phyloP scores from a whole-genome alignment of 805 yeast species.

The Schwanniomyces polymorphus region DNA sequence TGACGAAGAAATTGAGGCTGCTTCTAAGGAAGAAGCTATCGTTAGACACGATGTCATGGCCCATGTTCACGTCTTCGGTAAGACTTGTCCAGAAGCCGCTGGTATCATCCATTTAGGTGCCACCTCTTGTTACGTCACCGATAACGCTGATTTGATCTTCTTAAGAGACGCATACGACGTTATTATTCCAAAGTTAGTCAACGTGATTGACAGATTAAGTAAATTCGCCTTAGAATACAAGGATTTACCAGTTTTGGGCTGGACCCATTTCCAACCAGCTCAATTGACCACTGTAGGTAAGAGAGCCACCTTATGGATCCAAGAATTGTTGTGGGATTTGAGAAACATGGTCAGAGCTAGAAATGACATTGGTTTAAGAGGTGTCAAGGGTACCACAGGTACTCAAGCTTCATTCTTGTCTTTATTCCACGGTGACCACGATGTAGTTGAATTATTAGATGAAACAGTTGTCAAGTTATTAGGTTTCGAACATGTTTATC shows the following conservation, averaged over 20 bases:
- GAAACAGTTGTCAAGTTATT: conserved; percentile 87
- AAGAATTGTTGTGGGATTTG: conserved; percentile 96
- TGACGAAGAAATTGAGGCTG: conserved; percentile 88
- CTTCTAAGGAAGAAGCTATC: conserved; percentile 91
- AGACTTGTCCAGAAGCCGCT: conserved; percentile 91
- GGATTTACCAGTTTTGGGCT: conserved; percentile 95
- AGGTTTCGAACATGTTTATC: conserved; percentile 94
- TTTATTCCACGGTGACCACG: conserved; percentile 95
- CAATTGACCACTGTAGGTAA: conserved; percentile 98
- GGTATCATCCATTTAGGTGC: conserved; percentile 99
- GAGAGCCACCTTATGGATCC: conserved; percentile 96
- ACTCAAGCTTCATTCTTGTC: conserved; percentile 97
- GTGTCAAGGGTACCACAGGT: conserved; percentile 99
- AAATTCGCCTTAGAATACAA: conserved; percentile 89
- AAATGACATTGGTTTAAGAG: conserved; percentile 93
- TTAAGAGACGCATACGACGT: conserved; percentile 94
- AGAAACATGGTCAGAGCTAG: conserved; percentile 95
- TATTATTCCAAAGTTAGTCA: conserved; percentile 90
- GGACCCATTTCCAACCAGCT: conserved; percentile 99
- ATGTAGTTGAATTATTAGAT: conserved; percentile 90
- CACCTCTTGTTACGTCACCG: conserved; percentile 96
- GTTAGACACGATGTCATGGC: conserved; percentile 99
- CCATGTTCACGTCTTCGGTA: conserved; percentile 94
- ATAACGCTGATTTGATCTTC: conserved; percentile 96
- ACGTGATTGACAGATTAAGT: conserved; percentile 87